Evolutionary conservation across 192 early-diverging fungal species (phyloP).

Genomic region (Entomortierella lignicola): DNA sequence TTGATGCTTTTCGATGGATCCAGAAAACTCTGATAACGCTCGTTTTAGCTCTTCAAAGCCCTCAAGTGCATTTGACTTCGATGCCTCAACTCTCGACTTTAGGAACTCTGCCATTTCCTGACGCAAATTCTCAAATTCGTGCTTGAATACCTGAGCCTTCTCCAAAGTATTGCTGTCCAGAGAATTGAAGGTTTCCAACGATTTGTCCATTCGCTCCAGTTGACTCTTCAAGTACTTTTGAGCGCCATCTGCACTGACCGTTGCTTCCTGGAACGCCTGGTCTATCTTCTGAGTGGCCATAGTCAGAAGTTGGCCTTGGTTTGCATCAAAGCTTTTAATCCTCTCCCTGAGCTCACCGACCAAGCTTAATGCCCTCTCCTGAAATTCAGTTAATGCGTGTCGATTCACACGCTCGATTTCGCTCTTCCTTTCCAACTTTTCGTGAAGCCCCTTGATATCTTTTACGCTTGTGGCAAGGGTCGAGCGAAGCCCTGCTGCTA

Average conservation of each 20-base stretch:
- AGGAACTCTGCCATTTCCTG: constrained; percentile 26
- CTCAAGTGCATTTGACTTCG: constrained; percentile 22
- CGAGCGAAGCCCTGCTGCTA: constrained; percentile 47
- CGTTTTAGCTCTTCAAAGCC: constrained; percentile 27
- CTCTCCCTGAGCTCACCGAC: constrained; percentile 19
- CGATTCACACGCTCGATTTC: constrained; percentile 31
- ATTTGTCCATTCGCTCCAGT: constrained; percentile 15
- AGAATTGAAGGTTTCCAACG: constrained; percentile 4
- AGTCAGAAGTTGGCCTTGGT: constrained; percentile 14
- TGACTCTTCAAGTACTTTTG: constrained; percentile 10
- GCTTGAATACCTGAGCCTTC: constrained; percentile 21
- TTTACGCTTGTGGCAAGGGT: constrained; percentile 48
- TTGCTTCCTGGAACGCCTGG: constrained; percentile 23
- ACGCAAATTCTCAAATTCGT: constrained; percentile 35
- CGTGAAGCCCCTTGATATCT: constrained; percentile 43
- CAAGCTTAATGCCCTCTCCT: constrained; percentile 19
- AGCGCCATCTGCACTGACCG: not conserved
- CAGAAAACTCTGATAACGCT: constrained; percentile 10
- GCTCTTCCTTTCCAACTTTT: constrained; percentile 36
- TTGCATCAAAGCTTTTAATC: constrained; percentile 11
- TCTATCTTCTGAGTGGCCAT: constrained; percentile 10
- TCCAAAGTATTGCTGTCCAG: constrained; percentile 16
- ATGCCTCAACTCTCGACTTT: constrained; percentile 18
- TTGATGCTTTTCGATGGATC: constrained; percentile 19
- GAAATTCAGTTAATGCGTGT: constrained; percentile 30